These are phyloP conservation scores for Sphagnum magellanicum DNA, from an alignment of 228 moss, liverwort and hornwort species.

Conservation along the genomic window DNA sequence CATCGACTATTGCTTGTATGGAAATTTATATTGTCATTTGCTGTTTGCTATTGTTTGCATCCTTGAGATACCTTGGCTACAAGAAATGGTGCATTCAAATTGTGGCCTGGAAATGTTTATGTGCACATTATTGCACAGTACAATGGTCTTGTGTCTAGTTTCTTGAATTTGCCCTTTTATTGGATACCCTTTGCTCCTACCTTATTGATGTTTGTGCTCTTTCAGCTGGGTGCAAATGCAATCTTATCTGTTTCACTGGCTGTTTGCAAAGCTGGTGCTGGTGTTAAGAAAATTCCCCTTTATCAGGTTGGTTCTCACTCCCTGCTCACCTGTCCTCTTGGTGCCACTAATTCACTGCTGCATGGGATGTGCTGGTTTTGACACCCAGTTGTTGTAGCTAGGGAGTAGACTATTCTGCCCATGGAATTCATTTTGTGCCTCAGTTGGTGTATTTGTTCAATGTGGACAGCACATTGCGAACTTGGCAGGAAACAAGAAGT, in stretches of 20 bases:
- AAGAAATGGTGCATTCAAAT: too few species aligned
- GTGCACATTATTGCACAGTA: too few species aligned
- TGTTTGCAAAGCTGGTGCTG: constrained; percentile 79
- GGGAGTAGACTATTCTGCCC: neutral
- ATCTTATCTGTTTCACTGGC: constrained; percentile 87
- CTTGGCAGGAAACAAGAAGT: constrained; percentile 76
- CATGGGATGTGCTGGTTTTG: too few species aligned
- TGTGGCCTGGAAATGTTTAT: too few species aligned
- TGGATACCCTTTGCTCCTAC: neutral
- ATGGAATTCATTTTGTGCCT: neutral
- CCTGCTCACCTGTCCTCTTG: neutral
- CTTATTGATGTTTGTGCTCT: neutral
- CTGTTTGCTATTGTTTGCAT: too few species aligned
- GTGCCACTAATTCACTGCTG: neutral
- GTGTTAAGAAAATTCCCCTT: constrained; percentile 48
- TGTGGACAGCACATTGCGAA: constrained; percentile 76
- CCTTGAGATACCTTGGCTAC: too few species aligned
- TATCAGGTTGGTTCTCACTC: constrained; percentile 34
- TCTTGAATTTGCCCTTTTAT: too few species aligned
- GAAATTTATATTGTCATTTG: too few species aligned
- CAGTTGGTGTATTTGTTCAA: neutral
- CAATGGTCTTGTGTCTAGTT: too few species aligned
- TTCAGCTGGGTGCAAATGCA: constrained; percentile 85
- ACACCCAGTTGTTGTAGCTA: too few species aligned
- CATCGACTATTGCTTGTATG: neutral